phyloP scores from a whole-genome alignment of 225 moss, liverwort and hornwort genomes.

The Bryum argenteum region DNA sequence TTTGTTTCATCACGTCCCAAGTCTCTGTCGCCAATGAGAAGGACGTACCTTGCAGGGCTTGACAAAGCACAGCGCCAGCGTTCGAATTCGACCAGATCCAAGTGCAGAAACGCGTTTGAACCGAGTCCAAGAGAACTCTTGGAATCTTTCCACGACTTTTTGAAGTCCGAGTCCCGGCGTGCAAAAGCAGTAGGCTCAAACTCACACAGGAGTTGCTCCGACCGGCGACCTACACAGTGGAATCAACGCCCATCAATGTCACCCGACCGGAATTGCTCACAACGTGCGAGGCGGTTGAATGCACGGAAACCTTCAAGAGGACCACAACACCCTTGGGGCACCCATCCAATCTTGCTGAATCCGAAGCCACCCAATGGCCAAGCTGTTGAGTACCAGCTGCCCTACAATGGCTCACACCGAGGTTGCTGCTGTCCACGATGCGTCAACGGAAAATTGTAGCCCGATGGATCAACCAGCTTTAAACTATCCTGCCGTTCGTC shows the following conservation, averaged over 20 bases:
- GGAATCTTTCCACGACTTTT: constrained; percentile 42
- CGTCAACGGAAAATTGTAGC: constrained; percentile 42
- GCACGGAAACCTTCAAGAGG: constrained; percentile 18
- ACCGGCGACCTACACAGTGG: constrained; percentile 23
- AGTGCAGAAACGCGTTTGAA: constrained; percentile 28
- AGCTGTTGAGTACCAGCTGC: constrained; percentile 19
- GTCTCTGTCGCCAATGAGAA: constrained; percentile 42
- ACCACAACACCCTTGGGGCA: constrained; percentile 36
- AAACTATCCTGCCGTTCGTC: not conserved
- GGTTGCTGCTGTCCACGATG: constrained; percentile 40
- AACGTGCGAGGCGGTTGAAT: constrained; percentile 21
- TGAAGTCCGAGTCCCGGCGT: constrained; percentile 42
- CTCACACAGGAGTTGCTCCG: constrained; percentile 23
- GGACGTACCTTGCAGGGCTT: constrained; percentile 28
- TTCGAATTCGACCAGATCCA: constrained; percentile 34
- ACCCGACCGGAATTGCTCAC: constrained; percentile 34
- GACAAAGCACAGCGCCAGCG: constrained; percentile 12
- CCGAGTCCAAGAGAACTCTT: constrained; percentile 37
- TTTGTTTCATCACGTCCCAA: constrained; percentile 28
- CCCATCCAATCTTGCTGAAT: constrained; percentile 41
- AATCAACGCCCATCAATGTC: constrained; percentile 14
- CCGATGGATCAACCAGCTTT: constrained; percentile 6
- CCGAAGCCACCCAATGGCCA: constrained; percentile 8
- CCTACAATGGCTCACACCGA: constrained; percentile 27
- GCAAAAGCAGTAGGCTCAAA: constrained; percentile 4